phyloP scores from a whole-genome alignment of 495 filamentous ascomycete genomes.

The Lophium mytilinum region DNA sequence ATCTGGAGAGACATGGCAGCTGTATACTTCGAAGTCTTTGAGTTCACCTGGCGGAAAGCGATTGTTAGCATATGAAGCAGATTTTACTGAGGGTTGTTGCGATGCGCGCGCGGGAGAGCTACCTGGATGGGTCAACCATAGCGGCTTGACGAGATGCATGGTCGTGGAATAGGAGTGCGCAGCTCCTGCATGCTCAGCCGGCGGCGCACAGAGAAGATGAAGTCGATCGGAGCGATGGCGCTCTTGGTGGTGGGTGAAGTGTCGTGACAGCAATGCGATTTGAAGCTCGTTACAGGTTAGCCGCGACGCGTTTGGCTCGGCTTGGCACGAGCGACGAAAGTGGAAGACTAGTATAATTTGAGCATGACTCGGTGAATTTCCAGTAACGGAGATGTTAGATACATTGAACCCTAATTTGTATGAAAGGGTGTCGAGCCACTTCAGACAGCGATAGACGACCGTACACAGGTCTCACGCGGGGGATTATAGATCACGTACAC shows the following conservation, averaged over 20 bases:
- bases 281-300: not conserved
- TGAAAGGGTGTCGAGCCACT: no score
- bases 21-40: conserved; percentile 96
- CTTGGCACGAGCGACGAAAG: not conserved
- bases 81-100: not conserved
- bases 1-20: conserved; percentile 93
- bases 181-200: conserved; percentile 3
- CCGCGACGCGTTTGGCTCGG: not conserved
- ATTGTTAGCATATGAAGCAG: not conserved
- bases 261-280: not conserved
- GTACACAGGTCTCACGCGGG: no score
- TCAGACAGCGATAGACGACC: no score
- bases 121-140: conserved; percentile 91
- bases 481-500: no score
- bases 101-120: conserved; percentile 26
- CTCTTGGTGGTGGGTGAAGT: not conserved
- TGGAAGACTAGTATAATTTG: no score
- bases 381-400: no score
- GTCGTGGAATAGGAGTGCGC: conserved; percentile 8
- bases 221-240: not conserved
- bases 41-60: conserved; percentile 59
- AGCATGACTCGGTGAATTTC: no score
- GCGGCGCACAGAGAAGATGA: not conserved
- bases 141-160: conserved; percentile 89
- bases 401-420: no score